These are phyloP conservation scores for Xylaria nigripes DNA, from an alignment of 495 filamentous ascomycete species.

Conservation along the genomic window DNA sequence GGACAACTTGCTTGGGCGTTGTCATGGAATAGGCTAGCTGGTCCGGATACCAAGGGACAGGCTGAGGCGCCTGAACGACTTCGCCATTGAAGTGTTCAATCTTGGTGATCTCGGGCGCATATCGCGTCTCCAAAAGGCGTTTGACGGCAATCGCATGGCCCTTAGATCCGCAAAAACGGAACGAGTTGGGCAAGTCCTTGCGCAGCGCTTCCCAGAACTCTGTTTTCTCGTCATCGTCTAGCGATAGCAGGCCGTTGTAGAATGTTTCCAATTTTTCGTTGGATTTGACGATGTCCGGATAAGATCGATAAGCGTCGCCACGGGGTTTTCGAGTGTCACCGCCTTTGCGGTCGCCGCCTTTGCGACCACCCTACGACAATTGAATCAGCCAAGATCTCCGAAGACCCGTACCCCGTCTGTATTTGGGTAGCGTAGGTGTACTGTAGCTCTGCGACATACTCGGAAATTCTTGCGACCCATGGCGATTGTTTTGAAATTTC, in stretches of 20 bases:
- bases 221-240: slow-evolving; percentile 63
- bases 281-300: slow-evolving; percentile 53
- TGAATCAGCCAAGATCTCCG: slow-evolving; percentile 6
- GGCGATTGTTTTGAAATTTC: background rate
- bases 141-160: slow-evolving; percentile 84
- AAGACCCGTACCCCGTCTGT: too few species aligned
- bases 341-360: slow-evolving; percentile 24
- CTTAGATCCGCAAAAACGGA: slow-evolving; percentile 90
- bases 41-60: slow-evolving; percentile 87
- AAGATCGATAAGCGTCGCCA: slow-evolving; percentile 33
- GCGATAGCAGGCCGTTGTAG: slow-evolving; percentile 67
- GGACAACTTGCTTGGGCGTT: slow-evolving; percentile 85
- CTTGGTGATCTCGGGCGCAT: slow-evolving; percentile 79
- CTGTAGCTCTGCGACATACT: slow-evolving; percentile 11
- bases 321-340: slow-evolving; percentile 19
- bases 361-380: slow-evolving; percentile 20
- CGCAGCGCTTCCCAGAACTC: slow-evolving; percentile 76
- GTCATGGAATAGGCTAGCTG: slow-evolving; percentile 93
- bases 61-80: slow-evolving; percentile 66
- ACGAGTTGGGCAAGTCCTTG: slow-evolving; percentile 86
- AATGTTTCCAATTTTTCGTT: slow-evolving; percentile 75
- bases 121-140: slow-evolving; percentile 71
- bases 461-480: slow-evolving; percentile 28
- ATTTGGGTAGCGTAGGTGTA: too few species aligned
- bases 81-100: slow-evolving; percentile 68